Evolutionary conservation across 108 stramenopile species (phyloP), one percentile per base, ranked within the genome.

Genomic region (Nannochloropsis oceanica): DNA sequence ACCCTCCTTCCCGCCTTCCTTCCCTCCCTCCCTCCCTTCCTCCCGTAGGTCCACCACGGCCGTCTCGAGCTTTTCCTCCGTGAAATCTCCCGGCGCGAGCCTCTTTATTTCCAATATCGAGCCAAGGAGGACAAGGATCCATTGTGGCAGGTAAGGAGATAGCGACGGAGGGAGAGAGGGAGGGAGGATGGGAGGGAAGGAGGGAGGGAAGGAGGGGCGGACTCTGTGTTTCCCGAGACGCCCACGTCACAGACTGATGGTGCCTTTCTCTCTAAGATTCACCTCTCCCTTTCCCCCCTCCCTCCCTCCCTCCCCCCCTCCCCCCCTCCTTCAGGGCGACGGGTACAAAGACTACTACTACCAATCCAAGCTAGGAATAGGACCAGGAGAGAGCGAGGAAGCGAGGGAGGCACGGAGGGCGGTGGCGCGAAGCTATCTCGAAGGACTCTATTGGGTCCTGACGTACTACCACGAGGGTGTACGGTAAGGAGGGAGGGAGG

Each of bases 381-480:
- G 92, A 24, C n/a, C n/a, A n/a, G n/a, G n/a, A n/a, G n/a, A n/a
- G n/a, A n/a, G n/a, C n/a, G 94, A 94, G 2, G 94, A 95, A 83
- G 95, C 96, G 84, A 80, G 82, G 24, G 92, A 91, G 25, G 92
- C 90, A 42, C 93, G 95, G 82, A 85, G 94, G 44, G 91, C 93
- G 85, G 81, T 85, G 34, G 85, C 82, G 26, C 92, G 94, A 9
- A 91, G 94, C 81, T 92, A 93, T 24, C 91, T 96, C 84, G 95
- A 90, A 34, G 97, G 96, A 11, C 87, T 98, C 14, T 95, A 96
- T 87, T 99, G 98, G 98, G 92, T 92, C 59, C 85, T 97, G 87
- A 92, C 93, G 79, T 99, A 99, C 90, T 99, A 99, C 88, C 97
- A 99, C 91, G 90, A 94, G 80, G 96, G 96, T 80, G 95, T 94